phyloP scores from a whole-genome alignment of 805 yeast species.

The Ogataea philodendri region DNA sequence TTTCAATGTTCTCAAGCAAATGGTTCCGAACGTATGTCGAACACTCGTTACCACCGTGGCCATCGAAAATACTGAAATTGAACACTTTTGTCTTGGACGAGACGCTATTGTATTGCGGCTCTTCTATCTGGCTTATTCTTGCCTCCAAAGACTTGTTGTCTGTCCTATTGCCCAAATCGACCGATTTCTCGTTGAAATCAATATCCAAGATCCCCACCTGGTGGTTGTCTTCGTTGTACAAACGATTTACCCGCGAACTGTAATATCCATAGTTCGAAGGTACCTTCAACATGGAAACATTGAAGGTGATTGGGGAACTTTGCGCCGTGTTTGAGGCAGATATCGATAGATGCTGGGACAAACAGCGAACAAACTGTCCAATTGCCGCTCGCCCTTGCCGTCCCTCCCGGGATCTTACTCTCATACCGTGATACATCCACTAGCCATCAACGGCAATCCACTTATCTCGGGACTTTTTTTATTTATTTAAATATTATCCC shows the following conservation, averaged over 20 bases:
- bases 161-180: neutral
- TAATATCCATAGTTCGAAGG: slow-evolving; percentile 80
- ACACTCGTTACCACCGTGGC: slow-evolving; percentile 89
- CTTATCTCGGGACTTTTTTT: slow-evolving; percentile 5
- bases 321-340: slow-evolving; percentile 19
- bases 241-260: slow-evolving; percentile 70
- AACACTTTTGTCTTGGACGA: slow-evolving; percentile 42
- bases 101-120: slow-evolving; percentile 18
- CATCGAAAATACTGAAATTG: slow-evolving; percentile 80
- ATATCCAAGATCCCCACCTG: slow-evolving; percentile 47
- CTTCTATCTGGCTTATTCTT: slow-evolving; percentile 18
- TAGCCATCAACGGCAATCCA: neutral
- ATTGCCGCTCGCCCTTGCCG: no score
- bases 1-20: slow-evolving; percentile 54
- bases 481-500: slow-evolving; percentile 3
- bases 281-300: slow-evolving; percentile 57
- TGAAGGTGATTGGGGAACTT: slow-evolving; percentile 34
- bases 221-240: slow-evolving; percentile 78
- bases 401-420: no score
- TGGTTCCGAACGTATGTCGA: slow-evolving; percentile 55
- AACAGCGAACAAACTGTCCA: slow-evolving; percentile 1
- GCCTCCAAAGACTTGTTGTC: slow-evolving; percentile 14
- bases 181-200: slow-evolving; percentile 18
- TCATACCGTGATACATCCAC: neutral
- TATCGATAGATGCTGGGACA: slow-evolving; percentile 32